Evolutionary conservation across 2,329 filamentous ascomycete genomes (phyloP).

Genomic region (Beauveria rudraprayagi): DNA sequence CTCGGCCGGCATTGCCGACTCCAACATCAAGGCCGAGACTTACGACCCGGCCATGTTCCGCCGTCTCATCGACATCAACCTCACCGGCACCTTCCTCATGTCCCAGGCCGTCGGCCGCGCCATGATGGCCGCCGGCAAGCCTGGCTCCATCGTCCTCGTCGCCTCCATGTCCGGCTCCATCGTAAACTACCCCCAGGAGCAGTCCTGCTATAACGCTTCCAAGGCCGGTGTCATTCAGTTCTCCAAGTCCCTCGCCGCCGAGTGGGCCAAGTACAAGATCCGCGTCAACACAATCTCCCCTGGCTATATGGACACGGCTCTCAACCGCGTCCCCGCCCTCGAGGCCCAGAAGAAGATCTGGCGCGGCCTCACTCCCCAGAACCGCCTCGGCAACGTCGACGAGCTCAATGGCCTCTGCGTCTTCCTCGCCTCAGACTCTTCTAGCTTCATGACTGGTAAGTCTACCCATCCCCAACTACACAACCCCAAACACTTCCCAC

Average conservation of each 20-base stretch:
- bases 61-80: conserved; percentile 72
- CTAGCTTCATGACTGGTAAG: conserved; percentile 65
- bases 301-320: conserved; percentile 78
- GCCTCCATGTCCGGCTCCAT: conserved; percentile 77
- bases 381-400: conserved; percentile 62
- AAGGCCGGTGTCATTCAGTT: conserved; percentile 75
- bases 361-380: conserved; percentile 65
- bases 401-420: conserved; percentile 72
- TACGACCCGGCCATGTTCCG: conserved; percentile 73
- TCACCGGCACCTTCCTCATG: conserved; percentile 72
- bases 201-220: conserved; percentile 75
- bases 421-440: conserved; percentile 66
- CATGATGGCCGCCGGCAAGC: conserved; percentile 66
- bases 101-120: conserved; percentile 61
- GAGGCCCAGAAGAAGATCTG: conserved; percentile 79
- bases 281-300: conserved; percentile 80
- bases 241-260: conserved; percentile 71
- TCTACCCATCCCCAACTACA: background rate
- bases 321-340: conserved; percentile 69
- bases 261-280: conserved; percentile 76
- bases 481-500: conserved; percentile 26
- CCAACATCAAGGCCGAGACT: conserved; percentile 73
- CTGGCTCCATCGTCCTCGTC: conserved; percentile 67
- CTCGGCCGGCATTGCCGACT: conserved; percentile 73
- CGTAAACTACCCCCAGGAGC: conserved; percentile 81